Evolutionary conservation across 2,329 filamentous ascomycete genomes (phyloP), one percentile per base, ranked within the genome.

Genomic region (Delphinella strobiligena): DNA sequence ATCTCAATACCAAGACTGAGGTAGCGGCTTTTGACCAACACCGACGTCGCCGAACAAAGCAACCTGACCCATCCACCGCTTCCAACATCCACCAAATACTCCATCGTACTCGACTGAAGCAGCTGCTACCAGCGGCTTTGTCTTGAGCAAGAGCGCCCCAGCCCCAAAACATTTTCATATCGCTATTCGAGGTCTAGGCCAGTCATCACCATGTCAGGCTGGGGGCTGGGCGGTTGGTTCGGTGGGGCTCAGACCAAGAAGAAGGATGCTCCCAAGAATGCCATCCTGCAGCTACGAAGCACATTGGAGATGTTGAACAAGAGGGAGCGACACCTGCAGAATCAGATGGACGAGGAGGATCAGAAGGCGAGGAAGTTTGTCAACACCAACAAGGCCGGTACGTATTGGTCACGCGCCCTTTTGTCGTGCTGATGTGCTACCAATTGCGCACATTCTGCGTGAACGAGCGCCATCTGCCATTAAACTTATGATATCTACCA

Each of bases 291-390:
- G 45, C 69, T 98, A 56, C 78, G 91, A 52, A 75, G 81, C 55
- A 89, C 95, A 68, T 73, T 96, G 33, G 89, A 95, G 53, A 96
- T 96, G 88, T 73, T 98, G 58, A 86, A 93, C 67, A 98, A 98
- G 74, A 75, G 89, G 45, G 88, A 96, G 70, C 83, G 77, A 61
- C 86, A 96, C 59, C 66, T 96, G 46, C 82, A 91, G 62, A 82
- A 74, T 47, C 87, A 93, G 68, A 94, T 96, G 69, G 80, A 86
- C 18, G 87, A 96, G 61, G 88, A 96, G 61, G 86, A 94, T 54
- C 74, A 73, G 29, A 74, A 93, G 49, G 91, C 91, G 33, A 75
- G 84, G 62, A 95, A 95, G 72, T 80, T 91, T 47, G 80, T 95
- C 41, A 78, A 71, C 54, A 73, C 80, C 44, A 96, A 96, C 69